Conservation (phyloP, 2,329 filamentous ascomycete species). For the Monilinia aucupariae region DNA sequence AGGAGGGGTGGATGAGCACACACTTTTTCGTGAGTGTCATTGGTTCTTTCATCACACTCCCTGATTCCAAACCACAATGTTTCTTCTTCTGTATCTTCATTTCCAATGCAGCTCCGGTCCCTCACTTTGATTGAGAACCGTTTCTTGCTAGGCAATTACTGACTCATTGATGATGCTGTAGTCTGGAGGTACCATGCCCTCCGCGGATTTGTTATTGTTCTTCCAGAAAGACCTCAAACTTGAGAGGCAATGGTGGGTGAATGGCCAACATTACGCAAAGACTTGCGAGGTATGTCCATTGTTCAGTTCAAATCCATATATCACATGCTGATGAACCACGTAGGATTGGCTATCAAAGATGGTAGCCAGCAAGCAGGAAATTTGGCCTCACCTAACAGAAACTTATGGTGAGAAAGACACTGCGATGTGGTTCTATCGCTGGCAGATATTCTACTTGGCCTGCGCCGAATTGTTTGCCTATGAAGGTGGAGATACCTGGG, state of each 20-base stretch:
- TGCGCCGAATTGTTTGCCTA: constrained; percentile 60
- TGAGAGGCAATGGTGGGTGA: constrained; percentile 65
- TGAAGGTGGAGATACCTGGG: constrained; percentile 61
- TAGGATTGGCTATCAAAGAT: constrained; percentile 59
- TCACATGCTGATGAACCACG: constrained; percentile 5
- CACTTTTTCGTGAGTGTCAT: constrained; percentile 51
- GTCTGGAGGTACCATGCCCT: constrained; percentile 67
- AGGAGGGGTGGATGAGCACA: constrained; percentile 68
- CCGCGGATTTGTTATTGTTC: constrained; percentile 58
- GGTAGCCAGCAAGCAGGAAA: constrained; percentile 51
- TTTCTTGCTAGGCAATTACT: not conserved
- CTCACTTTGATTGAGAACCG: not conserved
- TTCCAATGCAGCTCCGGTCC: not conserved
- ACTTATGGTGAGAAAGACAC: constrained; percentile 59
- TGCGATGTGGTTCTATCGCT: constrained; percentile 60
- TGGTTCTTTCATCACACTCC: not conserved
- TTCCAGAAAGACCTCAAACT: constrained; percentile 59
- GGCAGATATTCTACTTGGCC: constrained; percentile 70
- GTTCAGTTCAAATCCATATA: not conserved
- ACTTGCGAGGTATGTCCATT: constrained; percentile 55
- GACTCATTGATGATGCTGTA: not conserved
- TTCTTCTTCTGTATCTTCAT: not conserved
- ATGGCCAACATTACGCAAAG: constrained; percentile 60
- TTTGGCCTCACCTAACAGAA: constrained; percentile 59
- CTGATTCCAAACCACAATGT: not conserved